A percentile compares a stretch with the other conserved stretches of the same genome.
phyloP scores from a whole-genome alignment of 768 basidiomycete genomes.

The Glaciozyma antarctica region DNA sequence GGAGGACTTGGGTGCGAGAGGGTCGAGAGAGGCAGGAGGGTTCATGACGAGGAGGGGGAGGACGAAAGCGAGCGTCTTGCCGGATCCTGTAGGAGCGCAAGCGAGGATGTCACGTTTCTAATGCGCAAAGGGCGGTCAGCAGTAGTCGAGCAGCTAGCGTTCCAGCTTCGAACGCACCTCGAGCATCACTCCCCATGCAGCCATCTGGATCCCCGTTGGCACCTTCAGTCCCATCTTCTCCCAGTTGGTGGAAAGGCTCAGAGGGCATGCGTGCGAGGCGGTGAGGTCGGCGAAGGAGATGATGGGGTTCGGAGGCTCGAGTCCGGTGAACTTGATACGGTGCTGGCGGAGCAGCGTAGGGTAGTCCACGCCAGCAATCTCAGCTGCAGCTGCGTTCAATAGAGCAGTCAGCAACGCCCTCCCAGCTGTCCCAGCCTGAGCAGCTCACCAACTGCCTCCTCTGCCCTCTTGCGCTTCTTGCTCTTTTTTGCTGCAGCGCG shows the following conservation, averaged over 20 bases:
- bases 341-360: constrained; percentile 44
- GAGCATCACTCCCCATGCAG: constrained; percentile 68
- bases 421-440: neutral
- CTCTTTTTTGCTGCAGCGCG: constrained; percentile 31
- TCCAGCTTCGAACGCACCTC: constrained; percentile 48
- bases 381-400: neutral
- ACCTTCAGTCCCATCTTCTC: constrained; percentile 50
- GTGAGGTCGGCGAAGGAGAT: constrained; percentile 45
- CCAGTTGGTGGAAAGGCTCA: constrained; percentile 45
- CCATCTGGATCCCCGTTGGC: constrained; percentile 74
- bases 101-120: constrained; percentile 78
- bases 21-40: constrained; percentile 55
- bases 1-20: constrained; percentile 7
- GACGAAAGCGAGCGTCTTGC: constrained; percentile 89
- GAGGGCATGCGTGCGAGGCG: neutral
- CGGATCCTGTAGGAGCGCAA: constrained; percentile 93
- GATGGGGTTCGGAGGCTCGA: constrained; percentile 54
- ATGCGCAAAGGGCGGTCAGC: neutral
- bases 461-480: constrained; percentile 29
- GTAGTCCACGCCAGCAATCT: constrained; percentile 3
- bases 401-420: too few species aligned
- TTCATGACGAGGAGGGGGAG: constrained; percentile 60
- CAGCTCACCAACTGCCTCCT: constrained; percentile 27
- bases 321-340: constrained; percentile 66
- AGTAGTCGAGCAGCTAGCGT: neutral